Base-by-base conservation (phyloP, 192 early-diverging fungal genomes). In the Cetraspora pellucida region DNA sequence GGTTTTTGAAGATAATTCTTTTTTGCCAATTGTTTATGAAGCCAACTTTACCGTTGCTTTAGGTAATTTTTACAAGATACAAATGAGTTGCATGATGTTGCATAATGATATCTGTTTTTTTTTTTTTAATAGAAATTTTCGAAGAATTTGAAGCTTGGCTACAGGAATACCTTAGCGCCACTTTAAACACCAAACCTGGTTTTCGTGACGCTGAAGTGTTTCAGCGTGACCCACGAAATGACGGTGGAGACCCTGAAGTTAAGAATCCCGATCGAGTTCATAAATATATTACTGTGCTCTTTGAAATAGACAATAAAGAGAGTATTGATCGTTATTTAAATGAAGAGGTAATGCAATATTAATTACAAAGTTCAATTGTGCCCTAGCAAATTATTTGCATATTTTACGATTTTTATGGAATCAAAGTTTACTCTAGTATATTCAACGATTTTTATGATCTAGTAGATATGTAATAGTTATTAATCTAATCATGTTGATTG, bases 201-300 rank as follows among this genome's bases (percentile, higher is more conserved):
- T 70, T 70, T 46, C 68, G 68, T 8, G 68, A 70, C 49, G 68
- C 68, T 16, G 68, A 70, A 21, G 68, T 70, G 28, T 70, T 70
- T 46, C 37, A 70, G 27, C 68, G 68, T 16, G 25, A 70, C 23
- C 68, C 68, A 13, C 37, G 25, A 70, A 45, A 50, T 46, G 68
- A 70, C 13, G 49, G 49, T 25, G 68, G 49, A 10, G 10, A 70
- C 7, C 68, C 68, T 3, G 68, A n/a, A n/a, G n/a, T n/a, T n/a
- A n/a, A n/a, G n/a, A n/a, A n/a, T n/a, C n/a, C n/a, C n/a, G n/a
- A 70, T 70, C 43, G 45, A 23, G 68, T 49, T 49, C 68, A 70
- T 23, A 46, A 50, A 49, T 70, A 70, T 70, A 47, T 70, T 46
- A 70, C 68, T 3, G 37, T 70, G 25, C 23, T 70, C 27, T 70